Evolutionary conservation across 2,329 filamentous ascomycete genomes (phyloP).

Genomic region (Fusarium falciforme): DNA sequence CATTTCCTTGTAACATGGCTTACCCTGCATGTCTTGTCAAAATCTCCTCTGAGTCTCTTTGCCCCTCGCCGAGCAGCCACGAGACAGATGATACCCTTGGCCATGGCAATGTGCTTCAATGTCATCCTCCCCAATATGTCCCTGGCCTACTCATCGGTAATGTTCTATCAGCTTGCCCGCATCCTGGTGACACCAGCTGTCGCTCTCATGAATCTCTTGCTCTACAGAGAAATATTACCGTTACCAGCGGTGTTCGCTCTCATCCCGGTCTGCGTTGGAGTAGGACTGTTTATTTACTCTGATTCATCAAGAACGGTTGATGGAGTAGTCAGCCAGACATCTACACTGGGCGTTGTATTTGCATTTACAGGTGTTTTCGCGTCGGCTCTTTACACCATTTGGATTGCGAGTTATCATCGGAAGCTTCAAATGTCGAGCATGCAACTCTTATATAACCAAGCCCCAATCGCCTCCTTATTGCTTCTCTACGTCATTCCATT

Average conservation of each 20-base stretch:
- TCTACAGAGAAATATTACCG: constrained; percentile 69
- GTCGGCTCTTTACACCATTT: constrained; percentile 75
- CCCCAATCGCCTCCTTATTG: constrained; percentile 70
- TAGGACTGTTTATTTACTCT: constrained; percentile 75
- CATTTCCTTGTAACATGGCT: constrained; percentile 75
- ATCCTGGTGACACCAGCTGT: constrained; percentile 75
- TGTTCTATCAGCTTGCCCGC: constrained; percentile 77
- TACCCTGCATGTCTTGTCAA: constrained; percentile 71
- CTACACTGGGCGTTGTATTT: constrained; percentile 70
- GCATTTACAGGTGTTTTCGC: constrained; percentile 73
- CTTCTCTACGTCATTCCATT: constrained; percentile 75
- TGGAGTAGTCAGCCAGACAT: constrained; percentile 65
- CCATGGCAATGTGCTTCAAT: constrained; percentile 74
- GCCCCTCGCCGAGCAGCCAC: constrained; percentile 65
- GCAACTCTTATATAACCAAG: constrained; percentile 77
- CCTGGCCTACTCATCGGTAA: constrained; percentile 74
- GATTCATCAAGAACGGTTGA: constrained; percentile 65
- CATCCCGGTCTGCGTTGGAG: constrained; percentile 71
- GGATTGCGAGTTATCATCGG: constrained; percentile 74
- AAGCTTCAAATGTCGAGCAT: constrained; percentile 75
- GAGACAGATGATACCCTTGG: constrained; percentile 71
- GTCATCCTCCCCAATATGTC: constrained; percentile 77
- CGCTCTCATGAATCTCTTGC: constrained; percentile 71
- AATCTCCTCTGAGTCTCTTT: constrained; percentile 68
- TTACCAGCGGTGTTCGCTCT: constrained; percentile 64